A percentile compares a stretch with the other conserved stretches of the same genome.
These are phyloP conservation scores for Mikania micrantha DNA, from an alignment of 129 eudicot genomes.

Conservation along the genomic window DNA sequence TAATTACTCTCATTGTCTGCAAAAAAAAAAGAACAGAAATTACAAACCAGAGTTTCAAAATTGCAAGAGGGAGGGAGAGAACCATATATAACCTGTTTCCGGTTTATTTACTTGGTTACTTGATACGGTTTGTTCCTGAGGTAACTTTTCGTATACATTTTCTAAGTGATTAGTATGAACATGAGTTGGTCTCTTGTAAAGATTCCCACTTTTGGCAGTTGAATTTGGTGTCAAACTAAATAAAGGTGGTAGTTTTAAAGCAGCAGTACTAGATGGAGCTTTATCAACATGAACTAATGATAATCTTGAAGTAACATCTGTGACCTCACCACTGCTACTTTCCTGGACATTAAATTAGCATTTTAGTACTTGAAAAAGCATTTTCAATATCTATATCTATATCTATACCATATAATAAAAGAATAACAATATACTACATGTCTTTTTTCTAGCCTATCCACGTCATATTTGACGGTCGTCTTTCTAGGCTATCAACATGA, in stretches of 20 bases:
- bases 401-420: no score
- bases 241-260: constrained; percentile 84
- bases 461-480: no score
- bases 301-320: constrained; percentile 61
- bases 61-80: not conserved
- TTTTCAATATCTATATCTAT: constrained; percentile 1
- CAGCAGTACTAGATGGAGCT: constrained; percentile 52
- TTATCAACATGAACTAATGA: constrained; percentile 73
- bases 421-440: no score
- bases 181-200: constrained; percentile 44
- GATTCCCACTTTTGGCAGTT: constrained; percentile 68
- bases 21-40: constrained; percentile 5
- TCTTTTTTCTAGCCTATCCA: no score
- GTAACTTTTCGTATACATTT: constrained; percentile 41
- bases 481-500: no score
- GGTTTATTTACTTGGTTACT: constrained; percentile 50
- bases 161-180: constrained; percentile 43
- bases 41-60: not conserved
- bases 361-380: constrained; percentile 9
- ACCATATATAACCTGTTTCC: constrained; percentile 50
- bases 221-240: constrained; percentile 86
- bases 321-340: constrained; percentile 57
- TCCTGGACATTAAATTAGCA: constrained; percentile 40
- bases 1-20: constrained; percentile 57
- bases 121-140: constrained; percentile 38